Evolutionary conservation across 2,329 filamentous ascomycete genomes (phyloP).

Genomic region (Neoscytalidium dimidiatum): DNA sequence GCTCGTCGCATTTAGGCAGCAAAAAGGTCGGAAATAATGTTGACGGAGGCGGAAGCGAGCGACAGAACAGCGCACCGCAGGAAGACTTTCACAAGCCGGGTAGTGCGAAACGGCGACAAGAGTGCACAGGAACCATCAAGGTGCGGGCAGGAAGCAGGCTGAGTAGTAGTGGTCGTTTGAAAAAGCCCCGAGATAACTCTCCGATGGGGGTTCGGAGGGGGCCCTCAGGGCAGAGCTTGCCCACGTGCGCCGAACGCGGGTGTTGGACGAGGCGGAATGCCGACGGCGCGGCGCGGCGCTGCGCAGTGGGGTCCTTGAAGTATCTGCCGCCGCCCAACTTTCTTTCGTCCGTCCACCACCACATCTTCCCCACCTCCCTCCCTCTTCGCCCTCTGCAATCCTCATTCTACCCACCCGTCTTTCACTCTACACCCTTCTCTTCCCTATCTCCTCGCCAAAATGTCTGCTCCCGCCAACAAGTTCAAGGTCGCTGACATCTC

Average conservation of each 20-base stretch:
- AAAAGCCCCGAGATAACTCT: slow-evolving; percentile 10
- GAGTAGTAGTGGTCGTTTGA: no score
- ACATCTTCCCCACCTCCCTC: slow-evolving; percentile 5
- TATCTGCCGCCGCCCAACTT: slow-evolving; percentile 16
- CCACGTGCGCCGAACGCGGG: slow-evolving; percentile 12
- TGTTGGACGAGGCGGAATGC: not conserved
- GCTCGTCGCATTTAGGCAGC: not conserved
- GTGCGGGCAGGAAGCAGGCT: not conserved
- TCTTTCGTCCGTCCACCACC: slow-evolving; percentile 14
- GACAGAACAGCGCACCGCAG: not conserved
- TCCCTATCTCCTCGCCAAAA: slow-evolving; percentile 32
- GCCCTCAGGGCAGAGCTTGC: no score
- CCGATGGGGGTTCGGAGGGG: not conserved
- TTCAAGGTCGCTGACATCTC: slow-evolving; percentile 99
- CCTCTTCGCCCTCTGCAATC: not conserved
- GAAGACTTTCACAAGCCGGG: not conserved
- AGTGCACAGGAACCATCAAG: not conserved
- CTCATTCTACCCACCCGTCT: slow-evolving; percentile 22
- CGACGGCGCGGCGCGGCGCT: not conserved
- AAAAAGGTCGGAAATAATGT: not conserved
- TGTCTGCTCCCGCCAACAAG: slow-evolving; percentile 80
- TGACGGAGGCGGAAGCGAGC: not conserved
- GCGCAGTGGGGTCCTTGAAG: slow-evolving; percentile 13
- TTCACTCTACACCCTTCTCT: slow-evolving; percentile 24
- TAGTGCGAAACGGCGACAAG: not conserved